Evolutionary conservation across 805 yeast genomes (phyloP).

Genomic region (Citeromyces nyonsensis): DNA sequence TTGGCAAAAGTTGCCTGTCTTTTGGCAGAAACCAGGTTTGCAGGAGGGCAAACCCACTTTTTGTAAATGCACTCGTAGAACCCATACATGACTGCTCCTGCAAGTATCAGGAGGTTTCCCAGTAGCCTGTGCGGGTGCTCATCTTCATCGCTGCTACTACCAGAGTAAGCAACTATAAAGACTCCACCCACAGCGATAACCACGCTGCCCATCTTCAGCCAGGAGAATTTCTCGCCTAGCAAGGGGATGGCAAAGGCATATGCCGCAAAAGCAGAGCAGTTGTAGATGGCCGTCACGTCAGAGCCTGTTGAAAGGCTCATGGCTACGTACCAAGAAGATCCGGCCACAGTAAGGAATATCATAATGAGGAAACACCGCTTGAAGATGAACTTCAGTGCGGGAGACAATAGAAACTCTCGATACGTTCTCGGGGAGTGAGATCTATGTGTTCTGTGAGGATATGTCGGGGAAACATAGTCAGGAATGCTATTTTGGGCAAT

Average conservation of each 20-base stretch:
- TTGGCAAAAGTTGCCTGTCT: constrained; percentile 74
- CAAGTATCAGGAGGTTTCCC: constrained; percentile 57
- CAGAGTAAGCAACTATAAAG: constrained; percentile 60
- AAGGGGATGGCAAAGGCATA: constrained; percentile 71
- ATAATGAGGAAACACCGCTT: constrained; percentile 27
- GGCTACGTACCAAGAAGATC: constrained; percentile 75
- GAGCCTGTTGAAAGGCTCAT: constrained; percentile 70
- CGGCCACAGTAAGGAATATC: constrained; percentile 55
- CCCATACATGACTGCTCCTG: constrained; percentile 70
- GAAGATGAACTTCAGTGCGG: constrained; percentile 31
- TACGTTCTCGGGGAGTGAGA: constrained; percentile 11
- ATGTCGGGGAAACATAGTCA: constrained; percentile 13
- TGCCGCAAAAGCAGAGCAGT: constrained; percentile 82
- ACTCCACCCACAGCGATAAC: constrained; percentile 63
- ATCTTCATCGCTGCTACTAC: constrained; percentile 12
- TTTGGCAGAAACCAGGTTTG: constrained; percentile 37
- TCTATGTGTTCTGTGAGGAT: constrained; percentile 11
- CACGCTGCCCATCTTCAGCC: constrained; percentile 54
- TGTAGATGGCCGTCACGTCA: constrained; percentile 82
- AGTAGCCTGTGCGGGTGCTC: constrained; percentile 24
- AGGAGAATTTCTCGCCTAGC: constrained; percentile 47
- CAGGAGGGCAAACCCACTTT: constrained; percentile 59
- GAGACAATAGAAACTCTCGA: constrained; percentile 20
- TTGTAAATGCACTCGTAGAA: constrained; percentile 77
- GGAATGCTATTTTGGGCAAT: constrained; percentile 12